phyloP scores from a whole-genome alignment of 805 yeast genomes.

The Candida wancherniae region DNA sequence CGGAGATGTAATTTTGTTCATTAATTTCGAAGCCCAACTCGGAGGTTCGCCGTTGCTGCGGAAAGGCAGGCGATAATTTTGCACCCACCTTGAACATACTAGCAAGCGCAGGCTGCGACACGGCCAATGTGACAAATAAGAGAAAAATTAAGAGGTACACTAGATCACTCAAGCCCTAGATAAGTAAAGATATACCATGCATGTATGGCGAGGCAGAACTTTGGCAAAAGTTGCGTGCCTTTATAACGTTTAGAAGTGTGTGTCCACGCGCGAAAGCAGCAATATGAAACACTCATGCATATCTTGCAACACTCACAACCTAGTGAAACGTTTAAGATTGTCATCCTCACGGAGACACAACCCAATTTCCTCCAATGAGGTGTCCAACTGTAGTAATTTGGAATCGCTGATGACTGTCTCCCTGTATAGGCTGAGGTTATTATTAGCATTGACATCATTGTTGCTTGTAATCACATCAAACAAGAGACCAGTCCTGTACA shows the following conservation, averaged over 20 bases:
- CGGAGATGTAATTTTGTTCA: conserved; percentile 54
- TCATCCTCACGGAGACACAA: conserved; percentile 15
- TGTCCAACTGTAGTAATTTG: conserved; percentile 47
- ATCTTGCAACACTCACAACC: conserved; percentile 10
- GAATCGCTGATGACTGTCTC: conserved; percentile 38
- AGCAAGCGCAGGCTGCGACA: too few species aligned
- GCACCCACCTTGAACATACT: too few species aligned
- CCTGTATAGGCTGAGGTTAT: conserved; percentile 25
- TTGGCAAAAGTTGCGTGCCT: too few species aligned
- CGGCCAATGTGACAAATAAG: too few species aligned
- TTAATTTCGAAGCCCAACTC: conserved; percentile 24
- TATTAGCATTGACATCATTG: conserved; percentile 33
- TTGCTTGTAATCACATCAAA: conserved; percentile 42
- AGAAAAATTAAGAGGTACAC: too few species aligned
- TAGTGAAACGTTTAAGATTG: conserved; percentile 10
- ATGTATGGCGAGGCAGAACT: too few species aligned
- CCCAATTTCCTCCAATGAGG: conserved; percentile 50
- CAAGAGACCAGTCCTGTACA: conserved; percentile 53
- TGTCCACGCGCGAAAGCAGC: conserved; percentile 3
- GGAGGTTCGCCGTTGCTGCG: too few species aligned
- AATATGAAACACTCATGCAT: conserved; percentile 8
- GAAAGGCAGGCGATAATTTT: too few species aligned
- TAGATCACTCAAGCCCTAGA: too few species aligned
- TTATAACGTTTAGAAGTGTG: too few species aligned
- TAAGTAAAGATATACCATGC: too few species aligned